Conservation (phyloP, 768 basidiomycete species). For the Kwoniella shandongensis region DNA sequence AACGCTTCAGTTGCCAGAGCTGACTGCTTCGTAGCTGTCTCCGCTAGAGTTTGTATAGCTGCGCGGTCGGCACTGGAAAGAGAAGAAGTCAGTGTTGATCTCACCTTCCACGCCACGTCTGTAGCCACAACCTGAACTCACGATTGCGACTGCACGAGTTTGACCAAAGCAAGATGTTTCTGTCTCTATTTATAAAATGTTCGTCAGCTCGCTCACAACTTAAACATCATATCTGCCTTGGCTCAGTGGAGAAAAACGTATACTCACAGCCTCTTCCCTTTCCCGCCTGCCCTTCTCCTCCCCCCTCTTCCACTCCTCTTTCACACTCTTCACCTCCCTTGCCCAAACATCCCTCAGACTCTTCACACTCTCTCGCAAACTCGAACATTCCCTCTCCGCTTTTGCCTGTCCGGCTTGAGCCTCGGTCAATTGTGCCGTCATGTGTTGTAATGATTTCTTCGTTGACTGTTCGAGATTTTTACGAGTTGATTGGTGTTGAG, state of each 20-base stretch:
- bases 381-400: slow-evolving; percentile 42
- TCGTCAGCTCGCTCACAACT: no score
- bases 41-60: slow-evolving; percentile 20
- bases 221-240: no score
- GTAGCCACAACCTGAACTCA: slow-evolving; percentile 18
- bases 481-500: slow-evolving; percentile 29
- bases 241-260: background rate
- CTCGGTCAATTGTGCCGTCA: slow-evolving; percentile 45
- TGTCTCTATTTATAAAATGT: slow-evolving; percentile 19
- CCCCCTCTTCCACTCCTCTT: slow-evolving; percentile 32
- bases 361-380: slow-evolving; percentile 50
- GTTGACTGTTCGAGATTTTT: slow-evolving; percentile 42
- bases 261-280: slow-evolving; percentile 46
- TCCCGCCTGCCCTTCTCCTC: slow-evolving; percentile 38
- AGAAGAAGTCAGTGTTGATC: no score
- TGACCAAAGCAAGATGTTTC: slow-evolving; percentile 40
- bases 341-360: slow-evolving; percentile 45
- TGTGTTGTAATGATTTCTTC: slow-evolving; percentile 35
- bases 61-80: slow-evolving; percentile 26
- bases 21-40: slow-evolving; percentile 19
- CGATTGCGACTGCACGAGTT: slow-evolving; percentile 44
- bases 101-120: slow-evolving; percentile 7
- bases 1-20: slow-evolving; percentile 22
- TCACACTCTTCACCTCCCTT: slow-evolving; percentile 40
- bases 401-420: slow-evolving; percentile 41